phyloP scores from a whole-genome alignment of 2,329 filamentous ascomycete genomes.

The Microsporum audouinii region DNA sequence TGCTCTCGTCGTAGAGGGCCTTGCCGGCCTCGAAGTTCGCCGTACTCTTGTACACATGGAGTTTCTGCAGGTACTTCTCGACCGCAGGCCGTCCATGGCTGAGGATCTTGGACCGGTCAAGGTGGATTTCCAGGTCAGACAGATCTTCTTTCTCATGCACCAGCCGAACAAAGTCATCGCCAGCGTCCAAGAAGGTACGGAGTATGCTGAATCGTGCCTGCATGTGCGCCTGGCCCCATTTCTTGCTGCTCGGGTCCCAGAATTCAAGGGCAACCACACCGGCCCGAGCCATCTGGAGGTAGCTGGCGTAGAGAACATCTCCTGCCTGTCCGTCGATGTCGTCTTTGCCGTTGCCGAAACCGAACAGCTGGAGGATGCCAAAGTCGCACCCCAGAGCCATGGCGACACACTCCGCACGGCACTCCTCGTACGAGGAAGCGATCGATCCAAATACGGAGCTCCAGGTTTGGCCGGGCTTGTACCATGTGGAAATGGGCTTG shows the following conservation, averaged over 20 bases:
- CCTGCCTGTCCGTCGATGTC: slow-evolving; percentile 68
- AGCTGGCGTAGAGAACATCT: slow-evolving; percentile 76
- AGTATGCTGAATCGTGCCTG: slow-evolving; percentile 86
- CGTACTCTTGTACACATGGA: slow-evolving; percentile 86
- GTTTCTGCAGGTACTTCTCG: slow-evolving; percentile 74
- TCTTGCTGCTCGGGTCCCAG: slow-evolving; percentile 82
- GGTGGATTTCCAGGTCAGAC: slow-evolving; percentile 66
- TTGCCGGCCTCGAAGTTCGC: slow-evolving; percentile 70
- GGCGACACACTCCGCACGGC: slow-evolving; percentile 83
- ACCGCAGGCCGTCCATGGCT: slow-evolving; percentile 73
- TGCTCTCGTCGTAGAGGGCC: slow-evolving; percentile 73
- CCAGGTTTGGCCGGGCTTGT: slow-evolving; percentile 93
- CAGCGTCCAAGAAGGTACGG: slow-evolving; percentile 62
- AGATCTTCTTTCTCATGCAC: slow-evolving; percentile 63
- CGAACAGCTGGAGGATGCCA: slow-evolving; percentile 77
- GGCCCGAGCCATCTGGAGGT: slow-evolving; percentile 89
- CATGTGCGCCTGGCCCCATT: slow-evolving; percentile 89
- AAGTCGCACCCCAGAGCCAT: slow-evolving; percentile 89
- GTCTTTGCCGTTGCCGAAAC: slow-evolving; percentile 65
- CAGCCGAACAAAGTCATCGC: slow-evolving; percentile 75
- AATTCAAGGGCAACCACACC: slow-evolving; percentile 80
- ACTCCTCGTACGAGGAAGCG: slow-evolving; percentile 86
- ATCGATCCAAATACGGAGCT: slow-evolving; percentile 80
- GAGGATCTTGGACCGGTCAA: slow-evolving; percentile 79
- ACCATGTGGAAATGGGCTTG: slow-evolving; percentile 73